A percentile compares a stretch with the other conserved stretches of the same genome.
Evolutionary conservation across 2,329 filamentous ascomycete species (phyloP).

Genomic region (Teratosphaeria nubilosa): DNA sequence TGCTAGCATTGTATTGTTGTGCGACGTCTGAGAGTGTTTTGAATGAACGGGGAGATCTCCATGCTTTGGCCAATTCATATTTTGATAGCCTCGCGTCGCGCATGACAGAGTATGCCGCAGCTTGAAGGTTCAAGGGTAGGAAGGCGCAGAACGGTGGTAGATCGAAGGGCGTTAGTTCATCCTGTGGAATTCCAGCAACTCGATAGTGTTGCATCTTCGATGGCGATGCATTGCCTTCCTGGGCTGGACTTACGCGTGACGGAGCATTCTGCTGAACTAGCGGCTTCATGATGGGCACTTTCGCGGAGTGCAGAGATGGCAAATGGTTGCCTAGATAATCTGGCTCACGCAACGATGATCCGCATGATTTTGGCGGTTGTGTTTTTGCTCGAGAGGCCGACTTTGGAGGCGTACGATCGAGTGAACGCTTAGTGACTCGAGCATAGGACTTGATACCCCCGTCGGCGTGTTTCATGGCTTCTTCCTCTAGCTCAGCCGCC

Average conservation of each 20-base stretch:
- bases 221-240: neutral
- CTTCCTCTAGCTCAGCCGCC: neutral
- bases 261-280: neutral
- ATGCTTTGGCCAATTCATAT: conserved; percentile 4
- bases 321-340: neutral
- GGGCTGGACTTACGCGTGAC: neutral
- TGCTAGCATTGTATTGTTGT: neutral
- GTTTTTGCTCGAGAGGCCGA: neutral
- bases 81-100: conserved; percentile 7
- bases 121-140: conserved; percentile 10
- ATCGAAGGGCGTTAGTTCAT: conserved; percentile 8
- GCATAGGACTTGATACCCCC: neutral
- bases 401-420: neutral
- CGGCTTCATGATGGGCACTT: neutral
- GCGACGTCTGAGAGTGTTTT: conserved; percentile 6
- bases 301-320: neutral
- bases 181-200: conserved; percentile 1
- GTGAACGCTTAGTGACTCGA: neutral
- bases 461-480: neutral
- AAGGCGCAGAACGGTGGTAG: conserved; percentile 7
- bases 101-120: conserved; percentile 14
- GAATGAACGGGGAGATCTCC: conserved; percentile 4
- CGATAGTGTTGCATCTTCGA: conserved; percentile 1
- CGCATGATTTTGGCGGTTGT: neutral
- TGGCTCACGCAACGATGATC: neutral